Evolutionary conservation across 345 rosid genomes (phyloP).

Genomic region (Bruguiera parviflora): DNA sequence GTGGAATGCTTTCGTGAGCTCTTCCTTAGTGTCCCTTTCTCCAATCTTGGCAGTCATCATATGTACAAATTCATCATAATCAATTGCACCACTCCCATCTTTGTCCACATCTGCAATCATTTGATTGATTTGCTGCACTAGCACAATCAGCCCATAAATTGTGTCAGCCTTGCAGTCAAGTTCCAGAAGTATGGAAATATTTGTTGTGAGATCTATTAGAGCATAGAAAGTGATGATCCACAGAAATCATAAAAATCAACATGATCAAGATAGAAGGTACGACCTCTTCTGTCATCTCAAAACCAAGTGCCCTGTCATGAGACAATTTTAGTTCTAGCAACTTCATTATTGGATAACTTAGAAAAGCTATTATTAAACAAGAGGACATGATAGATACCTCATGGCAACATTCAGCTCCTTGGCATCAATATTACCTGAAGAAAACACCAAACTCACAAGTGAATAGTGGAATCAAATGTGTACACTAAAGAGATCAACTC

Average conservation of each 20-base stretch:
- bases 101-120: constrained; percentile 98
- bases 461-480: background rate
- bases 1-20: constrained; percentile 71
- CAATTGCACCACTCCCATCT: constrained; percentile 96
- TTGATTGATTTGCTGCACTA: constrained; percentile 72
- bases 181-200: background rate
- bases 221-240: background rate
- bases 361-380: background rate
- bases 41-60: constrained; percentile 99
- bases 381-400: constrained; percentile 48
- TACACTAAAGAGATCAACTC: background rate
- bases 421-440: constrained; percentile 87
- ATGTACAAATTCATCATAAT: constrained; percentile 82
- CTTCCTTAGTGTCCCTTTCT: constrained; percentile 90
- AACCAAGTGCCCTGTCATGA: constrained; percentile 84
- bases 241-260: background rate
- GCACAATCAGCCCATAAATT: constrained; percentile 3
- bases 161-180: constrained; percentile 7
- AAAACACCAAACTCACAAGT: constrained; percentile 18
- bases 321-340: constrained; percentile 11
- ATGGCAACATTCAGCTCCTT: constrained; percentile 96
- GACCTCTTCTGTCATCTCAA: constrained; percentile 95
- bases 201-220: background rate
- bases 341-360: background rate
- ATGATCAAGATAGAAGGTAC: constrained; percentile 28